Percentiles rank a stretch among this genome's conserved stretches.
Conservation (phyloP, 106 monocot species). For the Phalaenopsis aphrodite region DNA sequence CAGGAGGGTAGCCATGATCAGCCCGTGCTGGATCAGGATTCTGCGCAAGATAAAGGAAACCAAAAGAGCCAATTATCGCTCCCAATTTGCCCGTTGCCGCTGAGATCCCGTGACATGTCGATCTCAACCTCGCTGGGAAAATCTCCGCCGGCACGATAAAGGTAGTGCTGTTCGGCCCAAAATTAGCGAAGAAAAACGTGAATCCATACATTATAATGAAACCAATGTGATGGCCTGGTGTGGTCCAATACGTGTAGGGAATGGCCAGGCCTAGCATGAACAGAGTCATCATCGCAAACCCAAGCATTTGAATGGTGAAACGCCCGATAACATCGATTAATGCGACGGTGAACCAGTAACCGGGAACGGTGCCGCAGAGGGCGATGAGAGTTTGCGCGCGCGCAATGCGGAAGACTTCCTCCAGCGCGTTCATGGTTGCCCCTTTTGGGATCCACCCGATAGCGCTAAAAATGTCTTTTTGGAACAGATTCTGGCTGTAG, state of each 20-base stretch:
- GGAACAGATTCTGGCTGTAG: slow-evolving; percentile 19
- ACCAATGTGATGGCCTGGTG: slow-evolving; percentile 39
- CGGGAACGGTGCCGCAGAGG: slow-evolving; percentile 22
- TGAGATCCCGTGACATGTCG: slow-evolving; percentile 75
- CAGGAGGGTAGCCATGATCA: slow-evolving; percentile 40
- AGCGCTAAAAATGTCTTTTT: slow-evolving; percentile 17
- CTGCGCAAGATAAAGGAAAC: slow-evolving; percentile 67
- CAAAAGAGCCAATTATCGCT: slow-evolving; percentile 73
- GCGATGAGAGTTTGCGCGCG: slow-evolving; percentile 17
- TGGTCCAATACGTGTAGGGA: slow-evolving; percentile 42
- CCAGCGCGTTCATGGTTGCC: slow-evolving; percentile 18
- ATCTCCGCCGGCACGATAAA: slow-evolving; percentile 87
- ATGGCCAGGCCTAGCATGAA: slow-evolving; percentile 21
- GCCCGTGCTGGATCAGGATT: slow-evolving; percentile 20
- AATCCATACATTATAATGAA: slow-evolving; percentile 60
- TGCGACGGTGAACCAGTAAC: slow-evolving; percentile 28
- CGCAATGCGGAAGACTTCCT: slow-evolving; percentile 22
- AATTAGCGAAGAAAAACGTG: slow-evolving; percentile 93
- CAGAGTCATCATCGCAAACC: slow-evolving; percentile 18
- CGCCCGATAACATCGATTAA: slow-evolving; percentile 14
- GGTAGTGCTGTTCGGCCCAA: slow-evolving; percentile 80
- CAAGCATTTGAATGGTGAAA: slow-evolving; percentile 15
- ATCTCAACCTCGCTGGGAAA: slow-evolving; percentile 59
- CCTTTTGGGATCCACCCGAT: slow-evolving; percentile 16
- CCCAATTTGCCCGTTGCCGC: slow-evolving; percentile 71